Percentiles rank a stretch among this genome's conserved stretches.
These are phyloP conservation scores for Globisporangium lucens DNA, from an alignment of 352 stramenopile genomes.

Conservation along the genomic window DNA sequence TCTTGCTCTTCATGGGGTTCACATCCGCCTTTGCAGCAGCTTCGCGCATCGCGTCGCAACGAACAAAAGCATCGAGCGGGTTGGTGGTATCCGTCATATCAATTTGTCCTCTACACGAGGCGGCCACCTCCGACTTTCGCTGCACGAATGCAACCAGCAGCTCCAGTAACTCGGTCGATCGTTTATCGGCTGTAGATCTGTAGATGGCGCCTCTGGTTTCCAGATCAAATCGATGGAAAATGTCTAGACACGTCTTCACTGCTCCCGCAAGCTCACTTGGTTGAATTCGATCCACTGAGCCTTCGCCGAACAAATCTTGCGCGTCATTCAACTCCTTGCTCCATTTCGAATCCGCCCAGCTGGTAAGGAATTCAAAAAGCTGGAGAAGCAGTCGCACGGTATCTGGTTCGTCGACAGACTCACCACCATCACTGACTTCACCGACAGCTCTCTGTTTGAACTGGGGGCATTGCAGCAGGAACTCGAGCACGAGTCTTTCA, in stretches of 20 bases:
- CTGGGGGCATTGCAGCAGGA: conserved; percentile 14
- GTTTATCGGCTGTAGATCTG: not conserved
- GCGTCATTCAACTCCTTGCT: not conserved
- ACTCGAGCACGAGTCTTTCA: conserved; percentile 30
- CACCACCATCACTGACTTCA: not conserved
- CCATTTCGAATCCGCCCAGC: conserved; percentile 7
- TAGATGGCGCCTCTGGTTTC: conserved; percentile 8
- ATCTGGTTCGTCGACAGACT: not conserved
- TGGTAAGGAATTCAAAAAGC: conserved; percentile 8
- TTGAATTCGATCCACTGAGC: not conserved
- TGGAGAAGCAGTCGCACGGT: conserved; percentile 3
- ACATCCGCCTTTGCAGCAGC: not conserved
- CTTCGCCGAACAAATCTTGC: not conserved
- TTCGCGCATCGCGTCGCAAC: conserved; percentile 10
- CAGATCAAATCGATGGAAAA: not conserved
- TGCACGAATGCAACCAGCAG: conserved; percentile 11
- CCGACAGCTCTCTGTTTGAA: not conserved
- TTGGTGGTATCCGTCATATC: not conserved
- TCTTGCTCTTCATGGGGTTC: not conserved
- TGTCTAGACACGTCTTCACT: not conserved
- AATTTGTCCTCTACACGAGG: not conserved
- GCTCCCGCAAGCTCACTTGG: not conserved
- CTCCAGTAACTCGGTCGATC: conserved; percentile 11
- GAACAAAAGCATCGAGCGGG: not conserved
- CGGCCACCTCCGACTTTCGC: not conserved